Evolutionary conservation across 2,329 filamentous ascomycete species (phyloP).

Genomic region (Trichoderma arundinaceum): DNA sequence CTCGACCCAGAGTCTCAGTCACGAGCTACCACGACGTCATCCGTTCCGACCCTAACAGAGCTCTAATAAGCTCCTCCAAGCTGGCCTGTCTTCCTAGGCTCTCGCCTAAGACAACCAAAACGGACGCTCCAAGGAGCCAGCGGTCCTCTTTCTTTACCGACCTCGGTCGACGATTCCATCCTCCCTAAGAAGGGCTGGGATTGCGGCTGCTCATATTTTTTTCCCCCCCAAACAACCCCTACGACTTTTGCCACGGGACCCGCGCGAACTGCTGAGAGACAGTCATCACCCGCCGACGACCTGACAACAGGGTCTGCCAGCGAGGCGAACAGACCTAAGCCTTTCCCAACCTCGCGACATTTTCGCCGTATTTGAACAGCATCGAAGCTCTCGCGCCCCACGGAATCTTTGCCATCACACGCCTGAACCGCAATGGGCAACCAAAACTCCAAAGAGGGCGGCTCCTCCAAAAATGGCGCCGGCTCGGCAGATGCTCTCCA

Average conservation of each 20-base stretch:
- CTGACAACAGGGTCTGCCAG: constrained; percentile 34
- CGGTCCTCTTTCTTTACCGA: constrained; percentile 55
- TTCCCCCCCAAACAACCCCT: not conserved
- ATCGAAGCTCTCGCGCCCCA: constrained; percentile 1
- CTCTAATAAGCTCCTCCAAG: constrained; percentile 36
- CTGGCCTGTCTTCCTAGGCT: constrained; percentile 35
- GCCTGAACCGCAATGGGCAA: constrained; percentile 68
- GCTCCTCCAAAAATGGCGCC: constrained; percentile 56
- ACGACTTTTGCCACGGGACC: constrained; percentile 18
- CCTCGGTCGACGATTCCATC: constrained; percentile 58
- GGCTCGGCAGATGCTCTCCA: constrained; percentile 56
- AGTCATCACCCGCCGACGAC: constrained; percentile 10
- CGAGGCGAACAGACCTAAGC: constrained; percentile 34
- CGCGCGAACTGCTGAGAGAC: constrained; percentile 1
- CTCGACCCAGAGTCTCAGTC: constrained; percentile 31
- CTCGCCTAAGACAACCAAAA: constrained; percentile 51
- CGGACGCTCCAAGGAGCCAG: constrained; percentile 56
- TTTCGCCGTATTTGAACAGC: constrained; percentile 17
- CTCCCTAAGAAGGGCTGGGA: constrained; percentile 52
- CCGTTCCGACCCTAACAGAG: constrained; percentile 32
- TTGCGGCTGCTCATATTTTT: constrained; percentile 17
- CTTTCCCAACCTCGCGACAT: constrained; percentile 34
- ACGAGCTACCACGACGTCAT: constrained; percentile 35
- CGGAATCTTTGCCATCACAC: constrained; percentile 28
- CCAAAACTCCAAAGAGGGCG: constrained; percentile 68